Percentiles rank a stretch among this genome's conserved stretches.
Evolutionary conservation across 2,329 filamentous ascomycete genomes (phyloP).

Genomic region (Talaromyces funiculosus): DNA sequence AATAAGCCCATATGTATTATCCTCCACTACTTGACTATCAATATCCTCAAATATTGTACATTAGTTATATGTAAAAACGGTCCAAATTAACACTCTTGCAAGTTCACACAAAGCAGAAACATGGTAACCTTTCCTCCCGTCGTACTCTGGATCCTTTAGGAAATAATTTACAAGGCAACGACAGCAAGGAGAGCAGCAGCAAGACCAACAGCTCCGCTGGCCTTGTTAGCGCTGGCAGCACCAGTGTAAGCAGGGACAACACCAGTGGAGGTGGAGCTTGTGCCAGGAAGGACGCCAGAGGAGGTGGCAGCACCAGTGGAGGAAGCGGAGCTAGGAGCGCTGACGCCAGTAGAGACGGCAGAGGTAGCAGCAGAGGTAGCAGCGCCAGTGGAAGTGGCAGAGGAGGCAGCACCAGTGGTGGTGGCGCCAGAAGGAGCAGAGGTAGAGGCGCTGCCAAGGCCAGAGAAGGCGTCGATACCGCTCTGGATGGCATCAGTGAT

Average conservation of each 20-base stretch:
- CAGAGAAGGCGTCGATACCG: slow-evolving; percentile 25
- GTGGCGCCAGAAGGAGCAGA: slow-evolving; percentile 1
- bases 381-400: slow-evolving; percentile 3
- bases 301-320: slow-evolving; percentile 8
- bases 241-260: slow-evolving; percentile 13
- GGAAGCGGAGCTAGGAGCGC: slow-evolving; percentile 11
- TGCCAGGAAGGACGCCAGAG: slow-evolving; percentile 5
- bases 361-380: slow-evolving; percentile 5
- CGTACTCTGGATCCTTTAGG: background rate
- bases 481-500: slow-evolving; percentile 29
- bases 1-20: background rate
- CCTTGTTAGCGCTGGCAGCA: slow-evolving; percentile 16
- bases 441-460: slow-evolving; percentile 11
- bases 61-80: background rate
- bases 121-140: background rate
- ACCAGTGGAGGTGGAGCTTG: slow-evolving; percentile 5
- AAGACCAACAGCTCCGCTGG: slow-evolving; percentile 15
- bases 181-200: slow-evolving; percentile 17
- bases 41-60: slow-evolving; percentile 1
- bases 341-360: slow-evolving; percentile 8
- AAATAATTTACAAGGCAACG: slow-evolving; percentile 16
- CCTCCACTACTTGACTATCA: background rate
- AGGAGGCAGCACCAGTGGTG: slow-evolving; percentile 8
- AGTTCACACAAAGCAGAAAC: background rate
- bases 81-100: background rate